These are phyloP conservation scores for Tetrapisispora nanseiensis DNA, from an alignment of 805 yeast genomes.

Conservation along the genomic window DNA sequence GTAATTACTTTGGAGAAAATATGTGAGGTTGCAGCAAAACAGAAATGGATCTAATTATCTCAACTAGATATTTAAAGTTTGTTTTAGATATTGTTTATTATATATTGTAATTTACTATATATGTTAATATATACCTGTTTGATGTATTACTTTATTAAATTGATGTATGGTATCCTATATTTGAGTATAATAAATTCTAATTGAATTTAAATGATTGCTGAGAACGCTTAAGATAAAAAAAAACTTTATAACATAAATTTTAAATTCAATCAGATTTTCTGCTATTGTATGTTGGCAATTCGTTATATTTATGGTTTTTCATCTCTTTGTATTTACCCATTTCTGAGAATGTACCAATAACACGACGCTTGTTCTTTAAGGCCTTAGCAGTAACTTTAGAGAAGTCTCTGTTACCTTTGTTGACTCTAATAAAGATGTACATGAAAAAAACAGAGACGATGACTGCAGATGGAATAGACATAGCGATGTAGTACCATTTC, in stretches of 20 bases:
- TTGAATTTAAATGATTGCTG: no score
- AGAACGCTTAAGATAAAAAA: no score
- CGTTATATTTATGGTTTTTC: slow-evolving; percentile 33
- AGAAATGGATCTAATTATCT: slow-evolving; percentile 25
- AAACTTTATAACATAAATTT: not conserved
- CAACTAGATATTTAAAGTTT: not conserved
- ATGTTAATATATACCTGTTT: not conserved
- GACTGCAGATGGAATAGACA: slow-evolving; percentile 61
- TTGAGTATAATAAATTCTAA: not conserved
- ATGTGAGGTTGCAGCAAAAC: slow-evolving; percentile 30
- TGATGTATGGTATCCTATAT: not conserved
- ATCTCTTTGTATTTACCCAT: slow-evolving; percentile 22
- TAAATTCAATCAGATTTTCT: slow-evolving; percentile 3
- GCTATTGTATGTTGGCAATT: slow-evolving; percentile 26
- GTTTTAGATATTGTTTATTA: not conserved
- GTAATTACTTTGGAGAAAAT: slow-evolving; percentile 30
- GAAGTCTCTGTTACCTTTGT: slow-evolving; percentile 47
- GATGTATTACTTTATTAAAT: not conserved
- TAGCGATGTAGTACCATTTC: slow-evolving; percentile 51
- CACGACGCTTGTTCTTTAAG: slow-evolving; percentile 30
- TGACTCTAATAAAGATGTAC: slow-evolving; percentile 53
- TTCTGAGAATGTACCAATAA: slow-evolving; percentile 33
- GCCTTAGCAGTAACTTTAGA: slow-evolving; percentile 33
- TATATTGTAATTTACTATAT: not conserved
- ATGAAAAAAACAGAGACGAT: slow-evolving; percentile 48